phyloP scores from a whole-genome alignment of 2,329 filamentous ascomycete genomes.

The Metarhizium humberi region DNA sequence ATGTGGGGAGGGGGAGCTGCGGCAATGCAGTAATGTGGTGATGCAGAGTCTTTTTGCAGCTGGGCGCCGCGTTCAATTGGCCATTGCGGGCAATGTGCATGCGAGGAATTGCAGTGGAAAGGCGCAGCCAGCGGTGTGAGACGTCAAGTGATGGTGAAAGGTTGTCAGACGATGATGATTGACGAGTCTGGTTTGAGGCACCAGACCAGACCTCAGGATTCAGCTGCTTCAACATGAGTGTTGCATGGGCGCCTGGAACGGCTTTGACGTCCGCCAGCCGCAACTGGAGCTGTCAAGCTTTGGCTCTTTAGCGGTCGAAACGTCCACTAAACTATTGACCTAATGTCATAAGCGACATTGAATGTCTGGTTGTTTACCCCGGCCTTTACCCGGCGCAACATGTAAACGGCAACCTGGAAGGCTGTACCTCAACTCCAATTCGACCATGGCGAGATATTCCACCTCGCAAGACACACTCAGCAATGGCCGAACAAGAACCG shows the following conservation, averaged over 20 bases:
- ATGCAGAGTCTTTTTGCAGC: not conserved
- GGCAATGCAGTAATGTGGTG: not conserved
- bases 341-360: too few relatives aligned
- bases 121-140: too few relatives aligned
- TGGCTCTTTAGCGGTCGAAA: not conserved
- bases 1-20: not conserved
- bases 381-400: constrained; percentile 12
- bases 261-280: too few relatives aligned
- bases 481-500: constrained; percentile 49
- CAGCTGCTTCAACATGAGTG: too few relatives aligned
- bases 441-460: too few relatives aligned
- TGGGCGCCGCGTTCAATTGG: not conserved
- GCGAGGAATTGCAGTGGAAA: not conserved
- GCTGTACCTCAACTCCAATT: too few relatives aligned
- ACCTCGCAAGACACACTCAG: not conserved
- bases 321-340: too few relatives aligned
- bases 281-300: not conserved
- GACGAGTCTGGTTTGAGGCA: not conserved
- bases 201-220: too few relatives aligned
- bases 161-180: not conserved
- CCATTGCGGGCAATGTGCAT: not conserved
- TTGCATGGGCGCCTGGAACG: too few relatives aligned
- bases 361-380: not conserved
- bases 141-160: not conserved
- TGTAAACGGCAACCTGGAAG: not conserved